Percentiles rank a stretch among this genome's conserved stretches.
Evolutionary conservation across 768 basidiomycete genomes (phyloP).

Genomic region (Rossbeevera mucosa): DNA sequence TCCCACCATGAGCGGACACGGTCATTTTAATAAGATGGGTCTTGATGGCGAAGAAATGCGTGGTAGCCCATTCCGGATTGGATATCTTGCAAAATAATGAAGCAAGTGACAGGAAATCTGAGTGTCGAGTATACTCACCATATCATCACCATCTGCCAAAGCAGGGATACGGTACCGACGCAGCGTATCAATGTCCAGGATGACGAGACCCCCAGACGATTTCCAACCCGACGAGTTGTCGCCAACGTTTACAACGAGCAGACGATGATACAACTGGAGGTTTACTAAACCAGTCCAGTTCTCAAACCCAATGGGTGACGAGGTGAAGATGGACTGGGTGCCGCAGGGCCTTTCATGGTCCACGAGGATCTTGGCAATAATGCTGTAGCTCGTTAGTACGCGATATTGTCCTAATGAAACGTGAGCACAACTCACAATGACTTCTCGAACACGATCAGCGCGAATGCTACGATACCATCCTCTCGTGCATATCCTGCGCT

Average conservation of each 20-base stretch:
- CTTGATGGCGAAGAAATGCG: conserved; percentile 6
- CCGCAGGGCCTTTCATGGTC: neutral
- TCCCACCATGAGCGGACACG: neutral
- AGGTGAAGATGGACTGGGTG: neutral
- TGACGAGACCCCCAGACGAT: neutral
- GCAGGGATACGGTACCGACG: conserved; percentile 1
- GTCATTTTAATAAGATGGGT: conserved; percentile 5
- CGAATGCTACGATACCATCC: conserved; percentile 4
- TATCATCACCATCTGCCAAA: neutral
- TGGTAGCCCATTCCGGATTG: neutral
- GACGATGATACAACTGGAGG: conserved; percentile 5
- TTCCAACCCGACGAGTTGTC: conserved; percentile 1
- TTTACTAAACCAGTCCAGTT: conserved; percentile 1
- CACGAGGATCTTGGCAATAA: conserved; percentile 2
- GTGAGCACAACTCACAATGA: neutral
- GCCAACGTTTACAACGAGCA: conserved; percentile 10
- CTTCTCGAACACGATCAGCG: conserved; percentile 4
- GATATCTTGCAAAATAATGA: neutral
- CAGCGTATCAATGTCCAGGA: conserved; percentile 4
- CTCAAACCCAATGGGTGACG: neutral
- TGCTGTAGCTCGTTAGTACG: conserved; percentile 1
- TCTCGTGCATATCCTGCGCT: neutral
- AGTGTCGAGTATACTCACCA: neutral
- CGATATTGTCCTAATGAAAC: neutral
- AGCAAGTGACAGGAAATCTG: neutral